Evolutionary conservation across 2,329 filamentous ascomycete species (phyloP).

Genomic region (Fusarium sp.): DNA sequence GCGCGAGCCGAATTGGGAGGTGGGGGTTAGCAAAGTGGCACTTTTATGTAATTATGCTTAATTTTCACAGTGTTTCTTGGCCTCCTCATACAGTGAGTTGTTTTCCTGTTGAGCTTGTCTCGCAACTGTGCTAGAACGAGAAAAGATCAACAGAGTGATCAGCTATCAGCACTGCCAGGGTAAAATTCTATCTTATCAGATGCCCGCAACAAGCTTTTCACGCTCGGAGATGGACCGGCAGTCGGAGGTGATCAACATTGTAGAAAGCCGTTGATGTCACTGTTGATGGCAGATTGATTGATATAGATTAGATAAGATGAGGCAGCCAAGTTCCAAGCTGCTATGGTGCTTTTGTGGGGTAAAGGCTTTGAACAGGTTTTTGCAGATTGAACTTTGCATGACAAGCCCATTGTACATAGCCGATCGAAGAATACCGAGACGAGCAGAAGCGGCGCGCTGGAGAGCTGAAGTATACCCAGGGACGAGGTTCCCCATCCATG

Average conservation of each 20-base stretch:
- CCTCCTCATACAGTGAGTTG: background rate
- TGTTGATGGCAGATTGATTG: background rate
- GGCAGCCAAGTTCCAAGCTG: background rate
- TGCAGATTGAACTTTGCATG: no score
- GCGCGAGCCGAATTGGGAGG: background rate
- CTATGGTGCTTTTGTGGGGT: no score
- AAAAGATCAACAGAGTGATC: background rate
- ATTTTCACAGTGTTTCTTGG: background rate
- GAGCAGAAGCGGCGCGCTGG: background rate
- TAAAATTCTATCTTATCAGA: background rate
- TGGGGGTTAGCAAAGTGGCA: background rate
- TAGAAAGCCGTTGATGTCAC: background rate
- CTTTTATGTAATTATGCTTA: background rate
- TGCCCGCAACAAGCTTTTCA: background rate
- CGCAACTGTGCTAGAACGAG: background rate
- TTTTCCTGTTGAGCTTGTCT: background rate
- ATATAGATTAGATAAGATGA: background rate
- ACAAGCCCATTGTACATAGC: background rate
- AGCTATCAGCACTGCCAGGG: background rate
- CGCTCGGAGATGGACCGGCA: background rate
- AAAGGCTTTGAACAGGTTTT: no score
- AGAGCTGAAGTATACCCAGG: background rate
- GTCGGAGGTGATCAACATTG: background rate
- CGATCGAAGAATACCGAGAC: background rate
- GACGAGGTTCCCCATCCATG: background rate